Evolutionary conservation across 2,329 filamentous ascomycete genomes (phyloP).

Genomic region (Fusarium sp.): DNA sequence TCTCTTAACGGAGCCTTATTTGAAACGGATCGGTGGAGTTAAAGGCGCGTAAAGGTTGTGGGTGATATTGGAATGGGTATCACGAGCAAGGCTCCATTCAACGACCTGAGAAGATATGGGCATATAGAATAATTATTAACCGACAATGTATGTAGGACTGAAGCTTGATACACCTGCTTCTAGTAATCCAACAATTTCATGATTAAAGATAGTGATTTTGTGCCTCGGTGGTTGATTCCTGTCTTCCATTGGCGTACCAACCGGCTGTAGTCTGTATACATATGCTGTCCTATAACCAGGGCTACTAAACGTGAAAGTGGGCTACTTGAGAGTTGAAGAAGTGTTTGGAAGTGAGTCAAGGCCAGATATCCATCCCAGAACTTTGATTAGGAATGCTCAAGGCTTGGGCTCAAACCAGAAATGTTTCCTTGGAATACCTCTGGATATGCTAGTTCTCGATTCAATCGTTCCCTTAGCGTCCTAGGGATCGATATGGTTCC

Average conservation of each 20-base stretch:
- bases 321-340: background rate
- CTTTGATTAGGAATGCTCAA: conserved; percentile 18
- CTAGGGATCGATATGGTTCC: background rate
- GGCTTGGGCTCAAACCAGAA: conserved; percentile 17
- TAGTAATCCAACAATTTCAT: conserved; percentile 36
- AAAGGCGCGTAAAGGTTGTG: conserved; percentile 35
- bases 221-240: background rate
- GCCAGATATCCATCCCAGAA: background rate
- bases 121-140: conserved; percentile 43
- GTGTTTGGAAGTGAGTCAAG: background rate
- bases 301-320: background rate
- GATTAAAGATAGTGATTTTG: conserved; percentile 7
- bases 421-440: conserved; percentile 31
- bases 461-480: background rate
- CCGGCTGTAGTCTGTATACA: no score
- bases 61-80: conserved; percentile 42
- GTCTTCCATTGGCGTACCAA: no score
- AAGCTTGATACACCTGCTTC: conserved; percentile 39
- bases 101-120: conserved; percentile 24
- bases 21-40: conserved; percentile 42
- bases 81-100: conserved; percentile 40
- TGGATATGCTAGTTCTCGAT: conserved; percentile 3
- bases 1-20: conserved; percentile 23
- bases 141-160: conserved; percentile 38
- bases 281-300: no score